Percentiles rank a stretch among this genome's conserved stretches.
Conservation (phyloP, 129 eudicot genomes). For the Mikania micrantha region DNA sequence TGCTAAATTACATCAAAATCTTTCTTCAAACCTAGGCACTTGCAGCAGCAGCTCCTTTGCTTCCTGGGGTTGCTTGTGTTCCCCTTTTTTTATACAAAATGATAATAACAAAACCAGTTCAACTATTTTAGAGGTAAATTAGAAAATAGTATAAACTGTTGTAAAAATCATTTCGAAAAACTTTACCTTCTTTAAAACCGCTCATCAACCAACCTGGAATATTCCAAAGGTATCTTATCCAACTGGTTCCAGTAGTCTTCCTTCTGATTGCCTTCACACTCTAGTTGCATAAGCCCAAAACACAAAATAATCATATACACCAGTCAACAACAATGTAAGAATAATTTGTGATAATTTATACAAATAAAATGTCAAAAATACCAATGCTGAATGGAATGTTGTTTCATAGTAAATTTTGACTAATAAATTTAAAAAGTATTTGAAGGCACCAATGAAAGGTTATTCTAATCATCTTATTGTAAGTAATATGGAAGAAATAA, state of each 20-base stretch:
- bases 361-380: not conserved
- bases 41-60: slow-evolving; percentile 45
- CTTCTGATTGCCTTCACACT: slow-evolving; percentile 51
- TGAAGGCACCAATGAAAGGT: not conserved
- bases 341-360: not conserved
- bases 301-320: not conserved
- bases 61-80: slow-evolving; percentile 65
- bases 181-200: slow-evolving; percentile 57
- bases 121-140: not conserved
- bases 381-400: too few relatives aligned
- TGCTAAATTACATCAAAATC: slow-evolving; percentile 19
- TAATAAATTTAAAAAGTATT: not conserved
- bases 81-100: slow-evolving; percentile 21
- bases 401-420: not conserved
- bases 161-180: too few relatives aligned
- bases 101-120: not conserved
- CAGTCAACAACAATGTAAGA: not conserved
- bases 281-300: slow-evolving; percentile 30
- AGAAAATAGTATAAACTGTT: not conserved
- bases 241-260: slow-evolving; percentile 69
- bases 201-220: slow-evolving; percentile 64
- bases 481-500: not conserved
- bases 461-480: not conserved
- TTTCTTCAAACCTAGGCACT: slow-evolving; percentile 33
- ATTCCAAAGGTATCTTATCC: slow-evolving; percentile 61